Evolutionary conservation across 441 rosid species (phyloP), one percentile per base, ranked within the genome.

Genomic region (Populus trichocarpa): DNA sequence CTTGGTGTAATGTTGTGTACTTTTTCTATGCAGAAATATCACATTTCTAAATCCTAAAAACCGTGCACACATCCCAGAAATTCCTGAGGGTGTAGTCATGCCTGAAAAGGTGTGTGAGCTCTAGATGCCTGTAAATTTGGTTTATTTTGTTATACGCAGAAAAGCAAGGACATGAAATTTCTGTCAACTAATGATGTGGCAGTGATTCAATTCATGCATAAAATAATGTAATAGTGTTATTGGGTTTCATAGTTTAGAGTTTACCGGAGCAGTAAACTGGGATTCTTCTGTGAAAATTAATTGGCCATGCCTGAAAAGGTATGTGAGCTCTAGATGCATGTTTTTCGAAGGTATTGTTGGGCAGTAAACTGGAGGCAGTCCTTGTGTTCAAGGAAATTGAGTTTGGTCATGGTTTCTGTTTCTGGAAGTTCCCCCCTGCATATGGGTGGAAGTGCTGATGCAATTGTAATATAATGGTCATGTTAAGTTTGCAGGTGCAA

Each of bases 251-350:
- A 1, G 67, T 26, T 30, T 22, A 23, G 38, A 66, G 46, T 16
- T 72, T 38, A 1, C 38, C 18, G 28, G 63, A 73, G 23, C n/a
- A 23, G 22, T 69, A 1, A 50, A 75, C 38, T 38, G 64, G 46
- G 8, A 38, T 67, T 67, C 30, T 9, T 67, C 32, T 66, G 68
- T 66, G 35, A 64, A n/a, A 40, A 59, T 38, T 74, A 30, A 69
- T 28, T 89, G 8, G 70, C 77, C 72, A 74, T 94, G 67, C 97
- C 98, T 20, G 83, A 84, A 67, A 91, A 94, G 97, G 99, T 94
- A 87, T 22, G 72, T 80, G 68, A 76, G 7, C 33, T 67, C 25
- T 70, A 23, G 33, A 2, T 79, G 72, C 35, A 32, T 23, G 33
- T 71, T 42, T 33, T 46, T 38, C 5, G 20, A 57, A 40, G 38